Evolutionary conservation across 1,284 basidiomycete species (phyloP).

Genomic region (Boletellus deceptivus): DNA sequence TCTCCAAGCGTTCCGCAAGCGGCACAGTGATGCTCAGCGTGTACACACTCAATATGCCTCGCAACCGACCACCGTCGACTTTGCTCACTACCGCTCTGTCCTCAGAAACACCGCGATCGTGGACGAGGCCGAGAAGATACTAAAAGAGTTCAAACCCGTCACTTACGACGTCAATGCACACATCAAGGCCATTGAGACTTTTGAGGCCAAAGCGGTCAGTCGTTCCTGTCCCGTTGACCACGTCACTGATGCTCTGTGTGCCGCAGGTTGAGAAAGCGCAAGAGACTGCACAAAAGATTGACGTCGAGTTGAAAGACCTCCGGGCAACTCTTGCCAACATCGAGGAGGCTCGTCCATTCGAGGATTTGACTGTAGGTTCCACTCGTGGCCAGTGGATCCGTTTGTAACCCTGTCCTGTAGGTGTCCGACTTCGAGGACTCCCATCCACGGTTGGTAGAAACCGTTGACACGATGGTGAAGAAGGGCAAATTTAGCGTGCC

Average conservation of each 20-base stretch:
- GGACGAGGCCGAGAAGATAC: slow-evolving; percentile 88
- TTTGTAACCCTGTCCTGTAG: slow-evolving; percentile 39
- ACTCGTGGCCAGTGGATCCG: background rate
- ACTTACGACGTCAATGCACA: slow-evolving; percentile 94
- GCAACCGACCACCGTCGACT: slow-evolving; percentile 82
- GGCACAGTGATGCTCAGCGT: slow-evolving; percentile 86
- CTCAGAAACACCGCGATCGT: slow-evolving; percentile 94
- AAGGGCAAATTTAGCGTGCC: slow-evolving; percentile 99
- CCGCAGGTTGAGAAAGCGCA: slow-evolving; percentile 85
- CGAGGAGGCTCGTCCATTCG: slow-evolving; percentile 95
- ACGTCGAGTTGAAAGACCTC: slow-evolving; percentile 89
- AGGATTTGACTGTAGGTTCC: slow-evolving; percentile 84
- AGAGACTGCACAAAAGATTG: slow-evolving; percentile 90
- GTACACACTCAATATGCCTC: slow-evolving; percentile 66
- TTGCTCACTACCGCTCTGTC: slow-evolving; percentile 87
- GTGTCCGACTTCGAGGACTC: slow-evolving; percentile 89
- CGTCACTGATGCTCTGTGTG: slow-evolving; percentile 3
- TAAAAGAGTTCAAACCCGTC: slow-evolving; percentile 91
- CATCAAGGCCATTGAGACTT: slow-evolving; percentile 95
- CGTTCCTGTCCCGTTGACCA: slow-evolving; percentile 1
- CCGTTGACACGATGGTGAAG: slow-evolving; percentile 96
- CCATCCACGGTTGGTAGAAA: slow-evolving; percentile 89
- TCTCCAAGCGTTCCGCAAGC: slow-evolving; percentile 96
- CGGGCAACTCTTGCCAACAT: slow-evolving; percentile 96
- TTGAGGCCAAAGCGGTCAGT: slow-evolving; percentile 95